phyloP scores from a whole-genome alignment of 768 basidiomycete species.

The Kwoniella mangroviensis region DNA sequence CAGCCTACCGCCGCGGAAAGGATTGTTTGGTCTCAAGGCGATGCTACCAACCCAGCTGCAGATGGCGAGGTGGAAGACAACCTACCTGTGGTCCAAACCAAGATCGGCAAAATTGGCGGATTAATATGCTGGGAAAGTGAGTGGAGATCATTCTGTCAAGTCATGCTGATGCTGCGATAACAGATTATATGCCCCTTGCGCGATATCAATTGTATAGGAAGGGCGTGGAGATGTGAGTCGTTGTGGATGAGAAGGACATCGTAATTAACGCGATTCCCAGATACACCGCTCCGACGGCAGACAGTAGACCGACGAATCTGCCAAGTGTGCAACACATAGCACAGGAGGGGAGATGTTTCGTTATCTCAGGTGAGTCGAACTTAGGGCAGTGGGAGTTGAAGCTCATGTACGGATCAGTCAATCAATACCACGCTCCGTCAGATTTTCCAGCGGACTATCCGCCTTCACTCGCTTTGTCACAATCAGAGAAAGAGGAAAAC shows the following conservation, averaged over 20 bases:
- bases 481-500: conserved; percentile 4
- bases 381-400: neutral
- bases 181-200: conserved; percentile 43
- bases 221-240: conserved; percentile 40
- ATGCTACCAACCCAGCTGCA: conserved; percentile 19
- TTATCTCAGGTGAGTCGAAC: conserved; percentile 31
- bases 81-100: conserved; percentile 38
- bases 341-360: conserved; percentile 42
- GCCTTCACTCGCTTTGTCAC: conserved; percentile 3
- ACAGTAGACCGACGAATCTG: conserved; percentile 33
- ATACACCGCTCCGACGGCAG: conserved; percentile 42
- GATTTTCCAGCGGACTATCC: conserved; percentile 42
- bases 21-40: conserved; percentile 38
- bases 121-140: conserved; percentile 47
- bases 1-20: conserved; percentile 40
- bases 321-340: conserved; percentile 43
- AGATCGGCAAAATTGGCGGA: conserved; percentile 37
- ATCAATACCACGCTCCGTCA: conserved; percentile 34
- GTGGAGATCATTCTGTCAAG: conserved; percentile 15
- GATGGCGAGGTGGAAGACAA: conserved; percentile 22
- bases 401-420: conserved; percentile 17
- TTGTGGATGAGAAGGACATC: neutral
- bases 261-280: conserved; percentile 6
- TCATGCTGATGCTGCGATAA: neutral
- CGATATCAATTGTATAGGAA: conserved; percentile 41